Base-by-base conservation (phyloP, 148 eudicot genomes). In the Hydrangea macrophylla region DNA sequence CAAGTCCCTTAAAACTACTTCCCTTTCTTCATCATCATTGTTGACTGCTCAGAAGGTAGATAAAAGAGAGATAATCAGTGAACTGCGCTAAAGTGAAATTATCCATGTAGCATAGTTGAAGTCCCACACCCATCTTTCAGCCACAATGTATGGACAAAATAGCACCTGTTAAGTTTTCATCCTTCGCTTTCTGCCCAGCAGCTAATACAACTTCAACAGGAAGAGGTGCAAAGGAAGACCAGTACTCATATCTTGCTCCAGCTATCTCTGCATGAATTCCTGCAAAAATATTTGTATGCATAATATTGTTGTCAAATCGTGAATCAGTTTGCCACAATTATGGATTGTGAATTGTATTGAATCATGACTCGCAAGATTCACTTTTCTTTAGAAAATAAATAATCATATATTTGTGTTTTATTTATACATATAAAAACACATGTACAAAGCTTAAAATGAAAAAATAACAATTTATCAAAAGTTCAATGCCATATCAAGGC, bases 191-290 rank as follows among this genome's bases (percentile, higher is more conserved):
- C 76, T 85, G 84, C 56, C 96, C 98, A 0, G 90, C 86, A 67
- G 89, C 90, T 65, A 86, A 68, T 75, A 94, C 94, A 68, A 88
- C 73, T 84, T 88, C 96, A 33, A 77, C 73, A 59, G 98, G 96
- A 67, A 79, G 81, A 28, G 92, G 92, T 55, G 86, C 90, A 75
- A 85, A 76, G 55, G 97, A 80, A 71, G 96, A 88, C 98, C 98
- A 94, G 59, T 84, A 85, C 32, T 90, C 85, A 72, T 85, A 62
- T 76, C 90, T 88, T 33, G 84, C 86, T 60, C 63, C 78, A 56
- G 97, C 97, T 72, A 90, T 94, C 58, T 94, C 98, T 50, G 89
- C 76, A 75, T 90, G 89, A 9, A 94, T 81, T 69, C 90, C 98
- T 90, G 73, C 39, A 71, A 50, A 64, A 7, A 25, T 24, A 3